Percentiles rank a stretch among this genome's conserved stretches.
phyloP scores from a whole-genome alignment of 2,329 filamentous ascomycete genomes.

The Fusarium pseudoanthophilum region DNA sequence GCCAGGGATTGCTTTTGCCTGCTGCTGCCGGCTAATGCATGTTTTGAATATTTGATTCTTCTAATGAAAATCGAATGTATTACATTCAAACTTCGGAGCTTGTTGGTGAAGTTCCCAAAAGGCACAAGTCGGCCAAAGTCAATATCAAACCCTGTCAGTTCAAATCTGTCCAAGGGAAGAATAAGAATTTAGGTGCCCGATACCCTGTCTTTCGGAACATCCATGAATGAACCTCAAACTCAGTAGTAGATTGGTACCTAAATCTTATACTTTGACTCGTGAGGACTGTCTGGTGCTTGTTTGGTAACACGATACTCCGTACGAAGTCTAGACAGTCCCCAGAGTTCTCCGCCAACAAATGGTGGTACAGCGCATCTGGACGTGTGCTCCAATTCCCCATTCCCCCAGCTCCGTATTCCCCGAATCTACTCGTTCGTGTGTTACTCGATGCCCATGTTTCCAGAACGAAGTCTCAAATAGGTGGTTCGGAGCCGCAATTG shows the following conservation, averaged over 20 bases:
- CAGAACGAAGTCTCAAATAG: slow-evolving; percentile 10
- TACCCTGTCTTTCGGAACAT: background rate
- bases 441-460: slow-evolving; percentile 1
- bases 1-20: slow-evolving; percentile 32
- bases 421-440: background rate
- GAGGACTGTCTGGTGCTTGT: background rate
- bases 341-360: slow-evolving; percentile 23
- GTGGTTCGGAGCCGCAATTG: slow-evolving; percentile 32
- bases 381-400: slow-evolving; percentile 20
- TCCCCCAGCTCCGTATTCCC: slow-evolving; percentile 10
- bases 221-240: background rate
- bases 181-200: background rate
- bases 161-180: slow-evolving; percentile 10
- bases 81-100: slow-evolving; percentile 2
- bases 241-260: slow-evolving; percentile 3
- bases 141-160: slow-evolving; percentile 7
- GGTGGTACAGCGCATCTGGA: slow-evolving; percentile 1
- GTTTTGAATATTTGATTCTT: slow-evolving; percentile 40
- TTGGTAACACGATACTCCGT: background rate
- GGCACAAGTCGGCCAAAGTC: background rate
- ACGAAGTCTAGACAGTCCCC: background rate
- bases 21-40: slow-evolving; percentile 22
- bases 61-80: slow-evolving; percentile 35
- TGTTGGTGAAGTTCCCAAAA: background rate
- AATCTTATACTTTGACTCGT: background rate